A percentile compares a stretch with the other conserved stretches of the same genome.
phyloP scores from a whole-genome alignment of 2,329 filamentous ascomycete species.

The Myriosclerotinia curreyana region DNA sequence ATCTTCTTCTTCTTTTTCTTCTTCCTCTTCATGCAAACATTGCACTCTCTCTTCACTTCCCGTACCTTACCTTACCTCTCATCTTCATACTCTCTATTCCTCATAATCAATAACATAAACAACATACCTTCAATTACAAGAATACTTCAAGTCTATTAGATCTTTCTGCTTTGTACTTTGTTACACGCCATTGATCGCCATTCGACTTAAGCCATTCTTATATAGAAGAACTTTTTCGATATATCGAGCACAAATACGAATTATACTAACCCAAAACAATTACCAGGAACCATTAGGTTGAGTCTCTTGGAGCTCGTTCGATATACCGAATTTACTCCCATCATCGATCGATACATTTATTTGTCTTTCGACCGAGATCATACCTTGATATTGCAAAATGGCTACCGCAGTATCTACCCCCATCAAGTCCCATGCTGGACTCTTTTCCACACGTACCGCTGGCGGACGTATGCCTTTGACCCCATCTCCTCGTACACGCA shows the following conservation, averaged over 20 bases:
- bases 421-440: slow-evolving; percentile 87
- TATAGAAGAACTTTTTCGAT: slow-evolving; percentile 45
- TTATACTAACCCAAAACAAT: slow-evolving; percentile 46
- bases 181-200: slow-evolving; percentile 47
- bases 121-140: slow-evolving; percentile 29
- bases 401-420: slow-evolving; percentile 86
- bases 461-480: slow-evolving; percentile 93
- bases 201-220: slow-evolving; percentile 47
- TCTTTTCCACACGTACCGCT: slow-evolving; percentile 89
- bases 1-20: slow-evolving; percentile 22
- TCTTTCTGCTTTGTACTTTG: slow-evolving; percentile 44
- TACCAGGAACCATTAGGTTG: slow-evolving; percentile 57
- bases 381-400: slow-evolving; percentile 59
- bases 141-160: slow-evolving; percentile 44
- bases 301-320: slow-evolving; percentile 57
- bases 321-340: slow-evolving; percentile 30
- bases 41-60: slow-evolving; percentile 33
- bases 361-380: slow-evolving; percentile 49
- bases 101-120: slow-evolving; percentile 27
- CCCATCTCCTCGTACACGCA: slow-evolving; percentile 73
- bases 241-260: slow-evolving; percentile 48
- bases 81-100: slow-evolving; percentile 37
- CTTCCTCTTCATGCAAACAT: slow-evolving; percentile 37
- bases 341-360: slow-evolving; percentile 48
- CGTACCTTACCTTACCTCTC: slow-evolving; percentile 37